Evolutionary conservation across 2,329 filamentous ascomycete species (phyloP).

Genomic region (Aspergillus transmontanensis): DNA sequence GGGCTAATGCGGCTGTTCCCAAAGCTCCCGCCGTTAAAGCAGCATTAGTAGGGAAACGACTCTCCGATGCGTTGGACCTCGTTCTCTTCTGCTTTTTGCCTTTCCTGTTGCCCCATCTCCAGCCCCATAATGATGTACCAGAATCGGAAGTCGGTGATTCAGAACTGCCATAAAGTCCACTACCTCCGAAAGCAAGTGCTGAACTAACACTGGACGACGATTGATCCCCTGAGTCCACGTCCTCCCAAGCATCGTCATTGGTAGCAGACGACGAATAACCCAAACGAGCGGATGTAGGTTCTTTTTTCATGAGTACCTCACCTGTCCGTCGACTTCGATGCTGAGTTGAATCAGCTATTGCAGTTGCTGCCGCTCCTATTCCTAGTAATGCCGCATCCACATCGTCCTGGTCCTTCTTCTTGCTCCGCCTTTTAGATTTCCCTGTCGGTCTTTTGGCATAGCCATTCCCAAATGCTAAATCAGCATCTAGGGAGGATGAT

Average conservation of each 20-base stretch:
- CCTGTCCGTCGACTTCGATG: slow-evolving; percentile 39
- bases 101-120: slow-evolving; percentile 58
- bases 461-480: slow-evolving; percentile 68
- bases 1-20: slow-evolving; percentile 44
- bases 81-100: slow-evolving; percentile 30
- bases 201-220: slow-evolving; percentile 57
- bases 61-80: slow-evolving; percentile 22
- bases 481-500: slow-evolving; percentile 68
- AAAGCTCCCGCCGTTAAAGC: slow-evolving; percentile 47
- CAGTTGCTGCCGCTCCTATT: slow-evolving; percentile 51
- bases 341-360: slow-evolving; percentile 45
- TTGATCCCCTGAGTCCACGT: slow-evolving; percentile 58
- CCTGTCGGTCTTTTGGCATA: slow-evolving; percentile 41
- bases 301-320: slow-evolving; percentile 35
- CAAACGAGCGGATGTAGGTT: slow-evolving; percentile 28
- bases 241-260: slow-evolving; percentile 60
- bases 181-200: slow-evolving; percentile 63
- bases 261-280: slow-evolving; percentile 29
- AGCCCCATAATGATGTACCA: slow-evolving; percentile 60
- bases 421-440: slow-evolving; percentile 39
- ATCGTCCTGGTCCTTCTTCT: slow-evolving; percentile 31
- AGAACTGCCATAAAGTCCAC: slow-evolving; percentile 46
- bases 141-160: slow-evolving; percentile 60
- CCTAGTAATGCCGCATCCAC: slow-evolving; percentile 52
- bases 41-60: slow-evolving; percentile 32